Conservation (phyloP, 2,329 filamentous ascomycete species). For the Bisporella sp. region DNA sequence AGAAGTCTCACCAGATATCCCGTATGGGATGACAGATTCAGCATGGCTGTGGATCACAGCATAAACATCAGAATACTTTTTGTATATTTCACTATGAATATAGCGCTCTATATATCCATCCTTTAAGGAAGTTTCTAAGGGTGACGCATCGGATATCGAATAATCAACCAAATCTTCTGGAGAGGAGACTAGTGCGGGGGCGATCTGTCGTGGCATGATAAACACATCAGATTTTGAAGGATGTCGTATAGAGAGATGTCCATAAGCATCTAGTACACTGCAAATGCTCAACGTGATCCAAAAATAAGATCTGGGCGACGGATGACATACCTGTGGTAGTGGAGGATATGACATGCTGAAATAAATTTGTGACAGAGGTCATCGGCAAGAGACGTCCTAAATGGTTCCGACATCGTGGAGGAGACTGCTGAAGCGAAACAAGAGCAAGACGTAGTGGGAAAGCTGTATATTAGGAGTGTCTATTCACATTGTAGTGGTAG, state of each 20-base stretch:
- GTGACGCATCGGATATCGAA: constrained; percentile 31
- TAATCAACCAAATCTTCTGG: constrained; percentile 39
- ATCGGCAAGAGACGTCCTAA: too few species aligned
- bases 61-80: constrained; percentile 29
- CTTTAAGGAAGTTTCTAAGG: constrained; percentile 30
- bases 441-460: too few species aligned
- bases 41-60: constrained; percentile 37
- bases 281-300: neutral
- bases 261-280: constrained; percentile 36
- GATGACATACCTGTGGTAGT: neutral
- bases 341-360: neutral
- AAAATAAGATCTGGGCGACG: neutral
- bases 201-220: constrained; percentile 38
- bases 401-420: too few species aligned
- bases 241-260: constrained; percentile 44
- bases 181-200: constrained; percentile 38
- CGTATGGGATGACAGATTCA: constrained; percentile 33
- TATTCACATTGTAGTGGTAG: too few species aligned
- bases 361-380: neutral
- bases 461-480: too few species aligned
- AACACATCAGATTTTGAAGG: constrained; percentile 36
- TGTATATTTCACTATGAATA: constrained; percentile 39
- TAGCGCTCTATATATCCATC: constrained; percentile 35
- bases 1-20: constrained; percentile 17
- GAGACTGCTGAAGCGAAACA: too few species aligned